Conservation (phyloP, 768 basidiomycete species). For the Roridomyces roridus region DNA sequence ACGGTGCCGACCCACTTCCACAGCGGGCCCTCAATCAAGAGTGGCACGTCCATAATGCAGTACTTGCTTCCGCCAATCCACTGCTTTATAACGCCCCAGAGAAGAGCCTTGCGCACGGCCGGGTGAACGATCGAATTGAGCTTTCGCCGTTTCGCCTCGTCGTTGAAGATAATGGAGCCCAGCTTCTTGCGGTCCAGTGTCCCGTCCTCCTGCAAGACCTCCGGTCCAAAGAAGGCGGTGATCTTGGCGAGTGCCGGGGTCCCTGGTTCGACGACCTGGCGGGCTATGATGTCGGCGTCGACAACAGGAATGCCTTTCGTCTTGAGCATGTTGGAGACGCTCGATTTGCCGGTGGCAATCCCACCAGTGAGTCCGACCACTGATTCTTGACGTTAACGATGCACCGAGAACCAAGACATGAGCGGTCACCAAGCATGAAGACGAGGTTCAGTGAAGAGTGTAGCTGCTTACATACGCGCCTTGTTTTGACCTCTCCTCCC, state of each 20-base stretch:
- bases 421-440: slow-evolving; percentile 23
- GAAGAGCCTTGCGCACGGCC: slow-evolving; percentile 79
- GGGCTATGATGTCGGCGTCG: slow-evolving; percentile 91
- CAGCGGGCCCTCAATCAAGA: slow-evolving; percentile 88
- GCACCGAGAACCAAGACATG: not conserved
- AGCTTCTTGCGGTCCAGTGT: slow-evolving; percentile 83
- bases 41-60: slow-evolving; percentile 88
- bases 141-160: slow-evolving; percentile 69
- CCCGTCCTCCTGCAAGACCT: slow-evolving; percentile 71
- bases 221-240: slow-evolving; percentile 70
- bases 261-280: slow-evolving; percentile 85
- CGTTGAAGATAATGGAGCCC: slow-evolving; percentile 84
- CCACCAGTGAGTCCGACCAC: slow-evolving; percentile 96
- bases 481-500: not conserved
- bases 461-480: not conserved
- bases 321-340: slow-evolving; percentile 79
- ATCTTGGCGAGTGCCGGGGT: slow-evolving; percentile 76
- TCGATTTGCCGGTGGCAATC: slow-evolving; percentile 96
- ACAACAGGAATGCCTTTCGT: slow-evolving; percentile 78
- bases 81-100: slow-evolving; percentile 64
- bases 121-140: slow-evolving; percentile 92
- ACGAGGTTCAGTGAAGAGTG: too few species aligned
- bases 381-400: slow-evolving; percentile 33
- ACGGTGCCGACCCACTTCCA: slow-evolving; percentile 86
- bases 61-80: slow-evolving; percentile 84